These are phyloP conservation scores for Bondarzewia mesenterica DNA, from an alignment of 1,284 basidiomycete species.

Conservation along the genomic window DNA sequence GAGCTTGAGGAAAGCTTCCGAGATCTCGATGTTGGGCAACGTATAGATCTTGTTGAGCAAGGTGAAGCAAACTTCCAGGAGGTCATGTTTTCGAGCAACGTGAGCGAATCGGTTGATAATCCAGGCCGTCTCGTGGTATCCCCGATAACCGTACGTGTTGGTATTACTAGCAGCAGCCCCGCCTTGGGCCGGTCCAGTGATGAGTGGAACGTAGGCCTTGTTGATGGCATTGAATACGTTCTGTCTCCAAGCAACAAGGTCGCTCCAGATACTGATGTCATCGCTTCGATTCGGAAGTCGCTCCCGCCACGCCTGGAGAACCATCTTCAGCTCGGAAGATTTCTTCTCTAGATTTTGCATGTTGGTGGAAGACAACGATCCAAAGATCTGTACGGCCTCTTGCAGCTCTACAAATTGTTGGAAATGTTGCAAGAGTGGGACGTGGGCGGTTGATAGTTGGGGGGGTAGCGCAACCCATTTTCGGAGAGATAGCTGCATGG, in stretches of 20 bases:
- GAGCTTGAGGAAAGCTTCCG: conserved; percentile 97
- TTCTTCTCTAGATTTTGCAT: conserved; percentile 91
- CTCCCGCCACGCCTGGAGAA: conserved; percentile 95
- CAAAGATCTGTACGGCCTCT: conserved; percentile 94
- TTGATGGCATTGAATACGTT: conserved; percentile 92
- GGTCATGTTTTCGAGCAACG: conserved; percentile 94
- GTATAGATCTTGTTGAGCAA: conserved; percentile 98
- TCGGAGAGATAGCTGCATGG: conserved; percentile 91
- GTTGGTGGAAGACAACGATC: conserved; percentile 82
- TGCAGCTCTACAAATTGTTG: conserved; percentile 98
- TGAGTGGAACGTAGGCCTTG: conserved; percentile 91
- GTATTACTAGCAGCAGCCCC: conserved; percentile 45
- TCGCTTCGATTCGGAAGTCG: conserved; percentile 97
- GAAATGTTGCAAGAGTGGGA: conserved; percentile 95
- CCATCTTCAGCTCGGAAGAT: conserved; percentile 92
- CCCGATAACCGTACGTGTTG: conserved; percentile 91
- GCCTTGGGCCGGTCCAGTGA: conserved; percentile 44
- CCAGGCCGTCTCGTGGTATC: conserved; percentile 99
- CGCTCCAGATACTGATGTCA: conserved; percentile 98
- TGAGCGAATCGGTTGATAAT: conserved; percentile 99
- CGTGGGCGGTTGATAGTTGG: conserved; percentile 84
- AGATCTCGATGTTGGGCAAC: conserved; percentile 98
- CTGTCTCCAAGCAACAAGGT: conserved; percentile 96
- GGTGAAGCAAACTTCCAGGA: conserved; percentile 93
- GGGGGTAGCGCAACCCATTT: conserved; percentile 93